Evolutionary conservation across 495 filamentous ascomycete genomes (phyloP).

Genomic region (Lentithecium fluviatile): DNA sequence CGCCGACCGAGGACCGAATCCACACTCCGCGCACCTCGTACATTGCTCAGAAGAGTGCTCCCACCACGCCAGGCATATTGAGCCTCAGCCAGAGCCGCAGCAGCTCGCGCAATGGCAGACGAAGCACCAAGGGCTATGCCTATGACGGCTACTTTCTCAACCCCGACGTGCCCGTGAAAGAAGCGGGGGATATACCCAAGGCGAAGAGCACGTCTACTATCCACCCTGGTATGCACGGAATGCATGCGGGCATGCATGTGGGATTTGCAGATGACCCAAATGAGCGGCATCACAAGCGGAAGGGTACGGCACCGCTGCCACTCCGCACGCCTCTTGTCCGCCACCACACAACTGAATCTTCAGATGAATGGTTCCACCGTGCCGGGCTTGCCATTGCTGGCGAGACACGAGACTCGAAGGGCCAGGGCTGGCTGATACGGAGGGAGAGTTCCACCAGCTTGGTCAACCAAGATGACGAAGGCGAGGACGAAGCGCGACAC

Average conservation of each 20-base stretch:
- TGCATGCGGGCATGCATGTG: no score
- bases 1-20: conserved; percentile 14
- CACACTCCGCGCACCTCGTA: conserved; percentile 38
- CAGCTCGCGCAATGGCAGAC: conserved; percentile 32
- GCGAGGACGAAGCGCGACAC: conserved; percentile 27
- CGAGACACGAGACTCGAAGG: conserved; percentile 42
- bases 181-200: conserved; percentile 34
- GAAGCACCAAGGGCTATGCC: conserved; percentile 28
- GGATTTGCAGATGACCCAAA: conserved; percentile 10
- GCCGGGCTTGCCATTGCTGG: conserved; percentile 41
- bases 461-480: conserved; percentile 27
- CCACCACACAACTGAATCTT: conserved; percentile 26
- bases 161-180: conserved; percentile 21
- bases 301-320: conserved; percentile 13
- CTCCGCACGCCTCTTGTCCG: conserved; percentile 10
- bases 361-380: conserved; percentile 44
- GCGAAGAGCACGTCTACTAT: conserved; percentile 42
- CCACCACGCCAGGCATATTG: conserved; percentile 44
- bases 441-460: conserved; percentile 40
- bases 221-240: conserved; percentile 15
- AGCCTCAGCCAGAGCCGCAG: conserved; percentile 42
- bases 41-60: conserved; percentile 43
- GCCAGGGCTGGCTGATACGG: conserved; percentile 44
- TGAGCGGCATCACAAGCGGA: conserved; percentile 21
- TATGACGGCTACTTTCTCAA: conserved; percentile 34